phyloP scores from a whole-genome alignment of 768 basidiomycete species.

The Panaeolus cyanescens region DNA sequence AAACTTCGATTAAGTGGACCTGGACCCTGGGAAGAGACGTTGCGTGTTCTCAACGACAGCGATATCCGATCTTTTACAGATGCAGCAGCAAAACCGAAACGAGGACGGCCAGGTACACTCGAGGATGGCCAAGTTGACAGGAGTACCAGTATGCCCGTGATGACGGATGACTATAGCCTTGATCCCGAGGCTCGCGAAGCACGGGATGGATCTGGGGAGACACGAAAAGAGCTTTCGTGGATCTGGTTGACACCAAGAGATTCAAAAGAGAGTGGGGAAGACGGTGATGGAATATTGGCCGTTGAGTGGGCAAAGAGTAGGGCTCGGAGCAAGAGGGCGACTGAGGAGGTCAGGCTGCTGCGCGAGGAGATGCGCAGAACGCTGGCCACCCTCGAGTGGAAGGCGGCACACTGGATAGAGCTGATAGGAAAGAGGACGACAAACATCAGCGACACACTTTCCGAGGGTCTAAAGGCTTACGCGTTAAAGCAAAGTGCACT shows the following conservation, averaged over 20 bases:
- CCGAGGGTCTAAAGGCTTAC: constrained; percentile 1
- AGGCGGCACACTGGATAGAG: constrained; percentile 14
- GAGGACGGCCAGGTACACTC: not conserved
- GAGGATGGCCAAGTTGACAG: not conserved
- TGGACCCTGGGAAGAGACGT: constrained; percentile 13
- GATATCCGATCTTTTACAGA: constrained; percentile 7
- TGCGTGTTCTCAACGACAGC: constrained; percentile 4
- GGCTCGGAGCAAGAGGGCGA: constrained; percentile 13
- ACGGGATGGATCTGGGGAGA: constrained; percentile 13
- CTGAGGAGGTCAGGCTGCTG: constrained; percentile 21
- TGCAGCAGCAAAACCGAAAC: not conserved
- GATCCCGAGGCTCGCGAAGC: no score
- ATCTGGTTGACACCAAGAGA: constrained; percentile 8
- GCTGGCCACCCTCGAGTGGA: constrained; percentile 12
- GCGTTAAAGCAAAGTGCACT: not conserved
- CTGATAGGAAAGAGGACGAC: not conserved
- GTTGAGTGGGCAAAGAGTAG: constrained; percentile 12
- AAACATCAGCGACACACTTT: not conserved
- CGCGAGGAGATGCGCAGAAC: constrained; percentile 23
- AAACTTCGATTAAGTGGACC: constrained; percentile 10
- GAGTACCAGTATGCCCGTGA: no score
- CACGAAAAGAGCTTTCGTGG: constrained; percentile 15
- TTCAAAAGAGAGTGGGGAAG: not conserved
- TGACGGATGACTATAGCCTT: no score
- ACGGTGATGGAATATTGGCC: constrained; percentile 1